Base-by-base conservation (phyloP, 2,329 filamentous ascomycete species). In the Neonectria sp. region DNA sequence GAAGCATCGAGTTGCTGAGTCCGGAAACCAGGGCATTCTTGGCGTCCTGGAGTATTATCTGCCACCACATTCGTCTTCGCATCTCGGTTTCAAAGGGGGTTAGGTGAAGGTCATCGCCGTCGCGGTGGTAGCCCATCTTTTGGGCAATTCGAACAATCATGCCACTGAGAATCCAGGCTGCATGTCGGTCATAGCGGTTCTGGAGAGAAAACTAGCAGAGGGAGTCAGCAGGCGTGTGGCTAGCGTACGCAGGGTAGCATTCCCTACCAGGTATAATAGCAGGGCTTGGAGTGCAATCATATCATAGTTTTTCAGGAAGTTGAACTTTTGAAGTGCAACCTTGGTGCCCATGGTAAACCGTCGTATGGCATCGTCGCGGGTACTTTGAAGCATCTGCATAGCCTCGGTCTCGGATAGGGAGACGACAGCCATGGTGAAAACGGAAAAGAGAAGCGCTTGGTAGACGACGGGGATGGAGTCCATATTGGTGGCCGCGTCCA, bases 11-110 rank as follows among this genome's bases (percentile, higher is more conserved):
- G 68, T 87, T 84, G 65, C 83, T 87, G 27, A 90, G 82, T 2
- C 89, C 89, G 5, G 89, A 89, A 64, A 88, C 81, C 64, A 90
- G 79, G 48, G 88, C 88, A 62, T 86, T 86, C 69, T 88, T 86
- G 49, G 85, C 82, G 68, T 91, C 89, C 59, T 89, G 82, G 62
- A 90, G 81, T 55, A 89, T 82, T 29, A 92, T 85, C 73, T 89
- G 86, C 89, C 89, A 91, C 90, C 90, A 93, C 24, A 92, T 82
- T 7, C 91, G 83, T 49, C 90, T 82, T n/a, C 90, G 85, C 84
- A 92, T 92, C 75, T 93, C 90, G 3, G 87, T 87, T 72, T 92
- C 90, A 71, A 91, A 91, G 0, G 89, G 88, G 0, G 86, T 82
- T 2, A 92, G 81, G 2, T 86, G 86, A 6, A 90, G 81, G 21